Conservation (phyloP, 1,284 basidiomycete genomes). For the Ustilago vetiveriae region DNA sequence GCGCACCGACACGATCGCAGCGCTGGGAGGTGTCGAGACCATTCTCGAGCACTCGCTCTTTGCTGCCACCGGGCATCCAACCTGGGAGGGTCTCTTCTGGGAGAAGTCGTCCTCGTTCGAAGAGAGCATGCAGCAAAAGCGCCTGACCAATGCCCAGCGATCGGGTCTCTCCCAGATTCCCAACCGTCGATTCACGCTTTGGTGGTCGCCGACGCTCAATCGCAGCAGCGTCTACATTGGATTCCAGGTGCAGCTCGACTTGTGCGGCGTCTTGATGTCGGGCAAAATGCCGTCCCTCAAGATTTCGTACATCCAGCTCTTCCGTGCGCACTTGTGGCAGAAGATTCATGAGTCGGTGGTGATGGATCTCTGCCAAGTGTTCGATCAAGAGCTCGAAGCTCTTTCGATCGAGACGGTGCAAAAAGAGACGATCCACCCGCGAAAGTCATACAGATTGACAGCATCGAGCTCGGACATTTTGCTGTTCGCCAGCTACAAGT, state of each 20-base stretch:
- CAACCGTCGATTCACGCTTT: conserved; percentile 99
- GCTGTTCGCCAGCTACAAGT: conserved; percentile 88
- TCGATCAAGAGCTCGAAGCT: conserved; percentile 98
- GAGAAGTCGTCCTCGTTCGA: conserved; percentile 78
- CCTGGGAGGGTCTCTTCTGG: conserved; percentile 73
- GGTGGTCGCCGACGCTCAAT: conserved; percentile 97
- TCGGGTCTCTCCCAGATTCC: conserved; percentile 98
- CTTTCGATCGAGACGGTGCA: conserved; percentile 99
- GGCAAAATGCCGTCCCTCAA: conserved; percentile 90
- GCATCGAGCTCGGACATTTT: conserved; percentile 92
- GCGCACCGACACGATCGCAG: conserved; percentile 98
- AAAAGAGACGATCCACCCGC: conserved; percentile 97
- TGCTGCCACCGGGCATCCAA: conserved; percentile 89
- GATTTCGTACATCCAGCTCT: conserved; percentile 93
- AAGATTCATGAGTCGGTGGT: conserved; percentile 79
- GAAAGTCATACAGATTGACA: conserved; percentile 99
- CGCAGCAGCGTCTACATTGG: conserved; percentile 98
- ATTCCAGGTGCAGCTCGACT: conserved; percentile 98
- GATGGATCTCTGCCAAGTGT: conserved; percentile 95
- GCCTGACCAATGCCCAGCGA: conserved; percentile 88
- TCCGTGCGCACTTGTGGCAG: conserved; percentile 99
- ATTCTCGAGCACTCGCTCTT: conserved; percentile 97
- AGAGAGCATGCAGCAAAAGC: conserved; percentile 86
- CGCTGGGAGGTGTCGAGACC: conserved; percentile 95
- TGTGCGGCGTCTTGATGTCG: conserved; percentile 87